phyloP scores from a whole-genome alignment of 306 rosid genomes.

The Cucumis sativus region DNA sequence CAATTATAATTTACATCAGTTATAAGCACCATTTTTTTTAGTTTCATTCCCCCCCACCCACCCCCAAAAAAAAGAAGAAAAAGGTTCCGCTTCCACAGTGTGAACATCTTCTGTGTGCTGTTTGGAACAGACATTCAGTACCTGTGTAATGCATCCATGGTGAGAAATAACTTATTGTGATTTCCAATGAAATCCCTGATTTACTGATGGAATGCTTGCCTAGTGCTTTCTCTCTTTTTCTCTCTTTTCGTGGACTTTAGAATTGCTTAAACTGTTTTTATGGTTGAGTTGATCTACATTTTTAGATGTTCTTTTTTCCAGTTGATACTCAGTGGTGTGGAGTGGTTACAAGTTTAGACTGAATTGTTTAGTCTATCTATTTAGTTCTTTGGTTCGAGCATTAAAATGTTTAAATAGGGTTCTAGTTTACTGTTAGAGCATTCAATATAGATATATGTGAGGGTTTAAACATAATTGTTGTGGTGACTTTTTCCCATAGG shows the following conservation, averaged over 20 bases:
- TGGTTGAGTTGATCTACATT: background rate
- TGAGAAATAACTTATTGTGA: slow-evolving; percentile 14
- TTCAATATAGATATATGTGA: no score
- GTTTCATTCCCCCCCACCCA: background rate
- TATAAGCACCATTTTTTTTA: slow-evolving; percentile 2
- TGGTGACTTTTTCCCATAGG: no score
- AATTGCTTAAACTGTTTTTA: background rate
- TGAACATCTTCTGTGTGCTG: slow-evolving; percentile 20
- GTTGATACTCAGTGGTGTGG: no score
- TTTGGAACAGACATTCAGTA: slow-evolving; percentile 15
- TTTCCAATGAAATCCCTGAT: slow-evolving; percentile 17
- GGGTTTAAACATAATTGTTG: no score
- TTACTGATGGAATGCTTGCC: slow-evolving; percentile 9
- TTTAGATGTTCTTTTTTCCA: background rate
- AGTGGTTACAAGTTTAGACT: no score
- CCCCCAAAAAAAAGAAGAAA: background rate
- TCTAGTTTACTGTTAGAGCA: no score
- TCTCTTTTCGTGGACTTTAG: background rate
- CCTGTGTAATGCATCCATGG: slow-evolving; percentile 19
- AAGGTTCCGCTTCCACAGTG: slow-evolving; percentile 4
- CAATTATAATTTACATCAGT: background rate
- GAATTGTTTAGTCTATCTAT: no score
- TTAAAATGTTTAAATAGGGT: no score
- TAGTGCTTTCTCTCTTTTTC: background rate
- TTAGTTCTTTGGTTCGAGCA: no score